Evolutionary conservation across 306 rosid species (phyloP).

Genomic region (Cicer bijugum): DNA sequence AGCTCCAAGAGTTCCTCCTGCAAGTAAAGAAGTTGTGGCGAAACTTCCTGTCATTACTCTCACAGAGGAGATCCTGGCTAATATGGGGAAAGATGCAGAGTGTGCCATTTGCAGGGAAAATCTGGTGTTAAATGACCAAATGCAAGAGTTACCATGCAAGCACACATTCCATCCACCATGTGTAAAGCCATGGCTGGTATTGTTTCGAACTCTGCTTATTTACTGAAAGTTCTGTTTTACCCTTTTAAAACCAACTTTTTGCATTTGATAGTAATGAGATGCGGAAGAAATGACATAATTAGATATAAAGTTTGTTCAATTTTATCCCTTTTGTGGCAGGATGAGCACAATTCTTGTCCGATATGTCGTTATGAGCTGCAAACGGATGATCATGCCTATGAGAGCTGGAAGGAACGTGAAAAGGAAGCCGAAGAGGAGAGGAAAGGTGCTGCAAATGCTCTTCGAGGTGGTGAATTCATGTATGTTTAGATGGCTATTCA

Average conservation of each 20-base stretch:
- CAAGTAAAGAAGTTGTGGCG: conserved; percentile 90
- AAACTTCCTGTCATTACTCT: conserved; percentile 79
- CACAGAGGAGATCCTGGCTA: conserved; percentile 68
- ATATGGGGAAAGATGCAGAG: conserved; percentile 74
- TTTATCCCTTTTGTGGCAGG: conserved; percentile 54
- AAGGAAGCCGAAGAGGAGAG: conserved; percentile 96
- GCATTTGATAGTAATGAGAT: conserved; percentile 32
- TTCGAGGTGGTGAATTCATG: conserved; percentile 96
- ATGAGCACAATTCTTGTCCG: conserved; percentile 88
- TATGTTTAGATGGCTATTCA: conserved; percentile 61
- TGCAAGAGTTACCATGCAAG: conserved; percentile 98
- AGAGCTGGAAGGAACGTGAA: conserved; percentile 97
- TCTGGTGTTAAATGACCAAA: conserved; percentile 71
- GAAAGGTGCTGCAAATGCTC: conserved; percentile 90
- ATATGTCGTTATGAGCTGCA: conserved; percentile 85
- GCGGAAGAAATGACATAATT: conserved; percentile 6
- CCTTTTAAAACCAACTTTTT: conserved; percentile 19
- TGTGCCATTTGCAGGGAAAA: conserved; percentile 93
- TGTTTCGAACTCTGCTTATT: conserved; percentile 12
- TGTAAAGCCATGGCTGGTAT: conserved; percentile 98
- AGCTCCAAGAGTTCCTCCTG: conserved; percentile 84
- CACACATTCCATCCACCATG: conserved; percentile 96
- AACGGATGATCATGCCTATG: conserved; percentile 87
- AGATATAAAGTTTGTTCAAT: conserved; percentile 16
- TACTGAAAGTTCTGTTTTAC: conserved; percentile 12